Evolutionary conservation across 768 basidiomycete species (phyloP), one percentile per base, ranked within the genome.

Genomic region (Lactarius sanguifluus): DNA sequence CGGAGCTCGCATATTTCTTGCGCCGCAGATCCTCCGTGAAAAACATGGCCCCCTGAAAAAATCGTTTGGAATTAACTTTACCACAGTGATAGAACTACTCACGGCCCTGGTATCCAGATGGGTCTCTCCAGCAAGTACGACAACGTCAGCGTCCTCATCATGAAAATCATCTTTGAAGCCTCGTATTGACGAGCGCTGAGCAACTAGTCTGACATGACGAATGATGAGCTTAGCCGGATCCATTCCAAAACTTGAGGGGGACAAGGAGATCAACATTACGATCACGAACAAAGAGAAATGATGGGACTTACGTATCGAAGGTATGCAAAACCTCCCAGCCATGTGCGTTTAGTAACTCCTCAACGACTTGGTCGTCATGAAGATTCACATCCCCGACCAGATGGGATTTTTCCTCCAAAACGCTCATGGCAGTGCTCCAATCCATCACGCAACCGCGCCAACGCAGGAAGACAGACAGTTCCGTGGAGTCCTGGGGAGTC

Each of bases 171-270:
- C 81, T 36, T 70, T 67, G 54, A 76, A 77, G 30, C 81, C 81
- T 23, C 76, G 76, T 65, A 82, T 74, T 1, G 75, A 73, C 52
- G 73, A 69, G 47, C 75, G 75, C 4, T 75, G 78, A 8, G 72
- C 76, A 61, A 79, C 76, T 69, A 79, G 76, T 45, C 66, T 74
- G 62, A 77, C 70, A 6, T 79, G 77, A 41, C 72, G 70, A 12
- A 79, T 76, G 40, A 81, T 77, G n/a, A 77, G 77, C 69, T 81
- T 81, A 41, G 79, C 75, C 67, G 68, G 77, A 25, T 82, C 81
- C 79, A 82, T 79, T 15, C 79, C 76, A 25, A 76, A 72, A 43
- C 81, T 82, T 62, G 61, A 62, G 55, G 23, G 70, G 10, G 7
- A 38, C 34, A 34, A 9, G 20, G 20, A n/a, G 23, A 15, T 5